These are phyloP conservation scores for Uronychia binucleata DNA, from an alignment of 73 alveolate species.

Conservation along the genomic window DNA sequence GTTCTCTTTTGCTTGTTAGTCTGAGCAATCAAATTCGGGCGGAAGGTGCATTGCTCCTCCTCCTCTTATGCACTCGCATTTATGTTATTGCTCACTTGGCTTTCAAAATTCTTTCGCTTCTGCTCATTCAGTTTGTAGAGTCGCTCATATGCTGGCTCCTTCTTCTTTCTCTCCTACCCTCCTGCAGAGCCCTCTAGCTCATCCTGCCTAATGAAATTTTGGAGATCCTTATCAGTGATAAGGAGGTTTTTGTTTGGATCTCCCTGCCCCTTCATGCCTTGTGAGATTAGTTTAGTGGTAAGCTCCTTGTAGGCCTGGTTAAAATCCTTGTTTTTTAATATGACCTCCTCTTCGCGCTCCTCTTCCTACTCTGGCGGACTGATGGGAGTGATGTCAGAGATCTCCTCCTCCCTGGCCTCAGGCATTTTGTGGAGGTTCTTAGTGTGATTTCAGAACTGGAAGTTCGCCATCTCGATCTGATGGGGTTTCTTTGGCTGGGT, in stretches of 20 bases:
- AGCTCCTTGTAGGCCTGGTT: not conserved
- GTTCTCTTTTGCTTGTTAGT: conserved; percentile 8
- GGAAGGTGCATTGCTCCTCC: conserved; percentile 3
- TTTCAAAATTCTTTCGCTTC: not conserved
- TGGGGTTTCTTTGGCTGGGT: not conserved
- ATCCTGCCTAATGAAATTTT: conserved; percentile 18
- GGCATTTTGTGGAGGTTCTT: not conserved
- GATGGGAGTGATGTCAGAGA: not conserved
- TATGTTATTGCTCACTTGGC: not conserved
- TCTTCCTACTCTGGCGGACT: not conserved
- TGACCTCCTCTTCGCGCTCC: not conserved
- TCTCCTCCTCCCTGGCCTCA: not conserved
- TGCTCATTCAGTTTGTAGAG: conserved; percentile 27
- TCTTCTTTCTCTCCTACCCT: not conserved
- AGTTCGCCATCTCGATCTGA: not conserved
- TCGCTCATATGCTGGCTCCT: conserved; percentile 43
- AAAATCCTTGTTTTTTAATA: not conserved
- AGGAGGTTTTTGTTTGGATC: not conserved
- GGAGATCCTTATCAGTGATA: conserved; percentile 11
- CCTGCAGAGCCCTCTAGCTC: not conserved
- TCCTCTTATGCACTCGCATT: conserved; percentile 1
- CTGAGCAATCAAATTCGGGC: not conserved
- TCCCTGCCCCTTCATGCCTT: not conserved
- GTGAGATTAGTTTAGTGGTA: not conserved
- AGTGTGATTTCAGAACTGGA: not conserved